Evolutionary conservation across 306 rosid species (phyloP), one percentile per base, ranked within the genome.

Genomic region (Dryas drummondii): DNA sequence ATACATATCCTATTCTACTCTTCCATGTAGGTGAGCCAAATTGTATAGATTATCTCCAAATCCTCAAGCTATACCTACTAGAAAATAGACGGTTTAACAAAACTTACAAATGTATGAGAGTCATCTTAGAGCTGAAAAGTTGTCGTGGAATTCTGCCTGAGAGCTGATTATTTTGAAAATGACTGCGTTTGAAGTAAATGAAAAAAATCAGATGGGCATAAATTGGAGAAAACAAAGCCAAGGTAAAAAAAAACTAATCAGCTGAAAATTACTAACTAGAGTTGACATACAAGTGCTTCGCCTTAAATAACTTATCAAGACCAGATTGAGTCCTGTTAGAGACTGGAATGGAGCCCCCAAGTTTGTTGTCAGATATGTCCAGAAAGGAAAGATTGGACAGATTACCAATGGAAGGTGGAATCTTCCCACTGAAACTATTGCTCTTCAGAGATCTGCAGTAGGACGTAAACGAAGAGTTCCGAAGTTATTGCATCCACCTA

Each of bases 71-170:
- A 40, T 15, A n/a, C 32, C 1, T 32, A 57, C 11, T 40, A 49
- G 61, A 26, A 37, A 55, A 72, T 44, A 6, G 41, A 44, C 5
- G 2, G 66, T 49, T 41, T 66, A 51, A 47, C 17, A 32, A 49
- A 63, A 65, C 97, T 89, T 87, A 91, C 97, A 81, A 83, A 68
- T 91, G 97, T 75, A 82, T 14, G 75, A 88, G 81, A 1, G 7
- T 3, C 97, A 88, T 87, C 14, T 79, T 62, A 6, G 94, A 48
- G 78, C 84, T 86, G 65, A 89, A 91, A 51, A 89, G 92, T 67
- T 76, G 4, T 7, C 83, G 19, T 26, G 94, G 91, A 81, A 91
- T 86, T 32, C 4, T 5, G 5, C 88, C 97, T 10, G 85, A 76
- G 70, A 91, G 89, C 60, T 70, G 73, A 70, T 91, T 91, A 58